Percentiles rank a stretch among this genome's conserved stretches.
Conservation (phyloP, 768 basidiomycete species). For the Austroboletus festivus region DNA sequence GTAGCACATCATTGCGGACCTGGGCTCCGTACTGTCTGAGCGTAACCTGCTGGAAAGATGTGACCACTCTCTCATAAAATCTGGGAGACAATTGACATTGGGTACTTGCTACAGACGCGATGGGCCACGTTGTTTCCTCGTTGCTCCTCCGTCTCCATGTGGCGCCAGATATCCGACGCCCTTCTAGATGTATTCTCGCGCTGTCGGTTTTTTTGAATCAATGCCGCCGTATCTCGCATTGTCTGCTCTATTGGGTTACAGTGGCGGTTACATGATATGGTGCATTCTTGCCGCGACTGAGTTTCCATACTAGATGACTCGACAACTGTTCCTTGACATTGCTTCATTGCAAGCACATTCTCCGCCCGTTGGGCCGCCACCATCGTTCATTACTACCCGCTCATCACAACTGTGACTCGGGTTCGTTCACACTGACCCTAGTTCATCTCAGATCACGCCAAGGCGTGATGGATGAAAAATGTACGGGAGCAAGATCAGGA, state of each 20-base stretch:
- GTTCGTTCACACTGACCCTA: neutral
- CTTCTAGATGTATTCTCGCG: neutral
- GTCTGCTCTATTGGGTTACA: slow-evolving; percentile 23
- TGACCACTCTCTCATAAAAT: slow-evolving; percentile 8
- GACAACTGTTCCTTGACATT: slow-evolving; percentile 6
- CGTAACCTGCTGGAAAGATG: neutral
- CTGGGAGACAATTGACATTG: neutral
- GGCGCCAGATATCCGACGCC: slow-evolving; percentile 6
- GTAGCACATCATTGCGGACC: slow-evolving; percentile 7
- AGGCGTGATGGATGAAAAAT: slow-evolving; percentile 5
- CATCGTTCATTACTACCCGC: neutral
- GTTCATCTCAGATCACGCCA: slow-evolving; percentile 5
- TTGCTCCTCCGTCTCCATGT: slow-evolving; percentile 1
- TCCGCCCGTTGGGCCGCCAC: neutral
- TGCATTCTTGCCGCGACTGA: slow-evolving; percentile 13
- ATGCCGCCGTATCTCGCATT: slow-evolving; percentile 18
- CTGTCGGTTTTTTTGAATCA: slow-evolving; percentile 10
- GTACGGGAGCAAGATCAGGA: neutral
- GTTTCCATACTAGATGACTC: slow-evolving; percentile 1
- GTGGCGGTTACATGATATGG: slow-evolving; percentile 6
- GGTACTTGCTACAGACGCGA: slow-evolving; percentile 1
- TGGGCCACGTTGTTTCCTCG: slow-evolving; percentile 9
- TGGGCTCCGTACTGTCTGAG: slow-evolving; percentile 2
- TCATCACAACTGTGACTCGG: slow-evolving; percentile 6
- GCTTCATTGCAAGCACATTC: slow-evolving; percentile 10